Conservation (phyloP, 257 asterid genomes). For the Solanum clarkiae region DNA sequence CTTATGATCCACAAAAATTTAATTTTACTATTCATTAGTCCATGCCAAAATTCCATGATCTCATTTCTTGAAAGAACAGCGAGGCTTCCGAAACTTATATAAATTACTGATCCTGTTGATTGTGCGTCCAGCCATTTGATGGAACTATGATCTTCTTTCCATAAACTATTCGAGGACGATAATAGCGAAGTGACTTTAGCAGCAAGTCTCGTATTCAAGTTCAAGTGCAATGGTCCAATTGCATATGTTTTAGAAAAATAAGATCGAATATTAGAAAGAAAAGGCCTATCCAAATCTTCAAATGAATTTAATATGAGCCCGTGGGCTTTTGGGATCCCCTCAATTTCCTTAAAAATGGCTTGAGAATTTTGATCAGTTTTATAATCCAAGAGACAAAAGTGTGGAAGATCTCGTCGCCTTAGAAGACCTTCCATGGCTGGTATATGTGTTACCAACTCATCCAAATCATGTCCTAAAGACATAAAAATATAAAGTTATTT, state of each 20-base stretch:
- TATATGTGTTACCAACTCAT: constrained; percentile 1
- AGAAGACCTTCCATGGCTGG: constrained; percentile 17
- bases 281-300: constrained; percentile 17
- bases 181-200: not conserved
- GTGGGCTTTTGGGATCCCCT: constrained; percentile 8
- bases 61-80: constrained; percentile 1
- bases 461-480: not conserved
- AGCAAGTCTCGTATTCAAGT: not conserved
- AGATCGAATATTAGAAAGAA: constrained; percentile 4
- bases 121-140: constrained; percentile 15
- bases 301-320: constrained; percentile 19
- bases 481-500: not conserved
- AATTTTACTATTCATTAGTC: constrained; percentile 11
- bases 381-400: constrained; percentile 7
- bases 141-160: constrained; percentile 17
- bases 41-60: constrained; percentile 17
- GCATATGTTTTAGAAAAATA: constrained; percentile 8
- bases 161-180: constrained; percentile 10
- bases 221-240: constrained; percentile 18
- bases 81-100: constrained; percentile 21
- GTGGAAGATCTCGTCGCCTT: constrained; percentile 23
- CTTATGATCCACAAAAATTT: constrained; percentile 17
- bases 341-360: not conserved
- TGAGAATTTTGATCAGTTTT: not conserved
- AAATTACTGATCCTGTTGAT: constrained; percentile 11